Base-by-base conservation (phyloP, 1,284 basidiomycete genomes). In the Ceratobasidium sp. region DNA sequence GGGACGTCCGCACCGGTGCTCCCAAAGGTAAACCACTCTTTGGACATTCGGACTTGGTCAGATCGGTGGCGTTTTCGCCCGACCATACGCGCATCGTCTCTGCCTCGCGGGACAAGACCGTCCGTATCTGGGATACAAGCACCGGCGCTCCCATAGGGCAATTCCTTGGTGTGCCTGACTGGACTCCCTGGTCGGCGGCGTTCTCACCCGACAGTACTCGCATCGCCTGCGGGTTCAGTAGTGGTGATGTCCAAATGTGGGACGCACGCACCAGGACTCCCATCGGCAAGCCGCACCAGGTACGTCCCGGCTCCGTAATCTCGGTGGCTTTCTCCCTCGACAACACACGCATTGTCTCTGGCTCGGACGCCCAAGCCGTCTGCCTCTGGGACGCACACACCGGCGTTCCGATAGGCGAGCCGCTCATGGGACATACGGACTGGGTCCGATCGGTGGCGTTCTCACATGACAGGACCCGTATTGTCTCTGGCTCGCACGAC, bases 141-240 rank as follows among this genome's bases (percentile, higher is more conserved):
- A 56, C 22, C 54, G 54, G 54, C 15, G 15, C 15, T 31, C 6
- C 29, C 22, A 15, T 56, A 29, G 54, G 31, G 14, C 14, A 36
- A 7, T 33, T 33, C 4, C 57, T 60, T 7, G 19, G 41, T 9
- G 57, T 29, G 19, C 57, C 36, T 29, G 3, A 17, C 33, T 2
- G 19, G 2, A 8, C 9, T 4, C 22, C 15, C 57, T n/a, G 19
- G 2, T 60, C 31, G 6, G 27, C n/a, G 4, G 31, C 11, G 17
- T 60, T 60, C 19, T 60, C 57, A 6, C 57, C 57, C 17, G 57
- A 60, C 36, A n/a, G 31, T 33, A 57, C 54, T 24, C 54, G 54
- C 4, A 27, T 57, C 29, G 24, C 29, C 6, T 57, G 4, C 22
- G 29, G 36, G 11, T 41, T 24, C 7, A 27, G 4, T 8, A 24